Base-by-base conservation (phyloP, 768 basidiomycete genomes). In the Pisolithus marmoratus region DNA sequence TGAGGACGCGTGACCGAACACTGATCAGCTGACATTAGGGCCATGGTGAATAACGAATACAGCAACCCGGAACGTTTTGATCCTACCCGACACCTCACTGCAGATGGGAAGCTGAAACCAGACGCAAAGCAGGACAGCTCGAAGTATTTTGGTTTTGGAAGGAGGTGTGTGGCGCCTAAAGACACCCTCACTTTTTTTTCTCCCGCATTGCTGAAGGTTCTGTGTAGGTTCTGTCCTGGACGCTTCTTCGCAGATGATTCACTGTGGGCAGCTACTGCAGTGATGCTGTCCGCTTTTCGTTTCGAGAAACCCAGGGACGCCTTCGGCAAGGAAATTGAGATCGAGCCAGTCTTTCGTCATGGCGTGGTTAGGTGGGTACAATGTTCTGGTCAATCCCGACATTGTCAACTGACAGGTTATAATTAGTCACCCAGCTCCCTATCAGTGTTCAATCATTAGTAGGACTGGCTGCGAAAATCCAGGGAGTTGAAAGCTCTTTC, bases 241-340 rank as follows among this genome's bases (percentile, higher is more conserved):
- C 46, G 46, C 20, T 41, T 49, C 26, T 26, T 49, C 8, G 40
- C 40, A 5, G 22, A 24, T 11, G 27, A 34, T 23, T 9, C 34
- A 20, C 12, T 50, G 4, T 31, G 49, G 48, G 41, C 26, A 22
- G 49, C 49, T 5, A 19, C 22, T 17, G 14, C 31, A 20, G 8
- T 27, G 49, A 23, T 44, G 20, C 22, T 27, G 15, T 26, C 42
- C 12, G 29, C 19, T 20, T 31, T 20, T 29, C 24, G 44, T 19
- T 12, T 50, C 49, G 45, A 50, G 43, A 51, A 34, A 24, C 47
- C 50, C 20, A 51, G 31, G 20, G 46, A 49, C n/a, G 45, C 22
- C 8, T 26, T 48, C 22, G 50, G 50, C 26, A 49, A 23, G 3
- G 19, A 51, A 11, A 51, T 51, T 19, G n/a, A 22, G 8, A 34